Evolutionary conservation across 208 protist species (phyloP).

Genomic region (Wallacemonas collosoma): DNA sequence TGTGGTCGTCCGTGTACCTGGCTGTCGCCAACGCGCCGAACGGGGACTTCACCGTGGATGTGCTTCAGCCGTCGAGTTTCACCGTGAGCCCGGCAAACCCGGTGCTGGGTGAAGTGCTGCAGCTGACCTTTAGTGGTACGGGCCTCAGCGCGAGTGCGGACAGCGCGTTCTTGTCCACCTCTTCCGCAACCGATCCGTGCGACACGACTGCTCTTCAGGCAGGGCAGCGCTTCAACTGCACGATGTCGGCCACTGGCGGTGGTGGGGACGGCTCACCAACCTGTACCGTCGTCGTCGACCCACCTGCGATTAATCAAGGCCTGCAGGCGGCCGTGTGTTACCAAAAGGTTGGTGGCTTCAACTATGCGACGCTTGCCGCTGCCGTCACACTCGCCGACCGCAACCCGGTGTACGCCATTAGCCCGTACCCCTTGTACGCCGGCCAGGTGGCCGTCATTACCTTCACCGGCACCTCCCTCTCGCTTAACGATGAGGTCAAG

Average conservation of each 20-base stretch:
- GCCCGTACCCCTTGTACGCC: constrained; percentile 58
- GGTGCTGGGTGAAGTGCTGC: constrained; percentile 50
- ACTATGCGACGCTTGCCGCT: constrained; percentile 62
- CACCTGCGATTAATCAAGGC: constrained; percentile 41
- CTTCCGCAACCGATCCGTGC: constrained; percentile 37
- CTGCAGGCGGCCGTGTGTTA: constrained; percentile 76
- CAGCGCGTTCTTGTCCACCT: constrained; percentile 61
- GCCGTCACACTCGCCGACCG: constrained; percentile 49
- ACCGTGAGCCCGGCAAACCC: constrained; percentile 42
- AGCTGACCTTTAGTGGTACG: constrained; percentile 59
- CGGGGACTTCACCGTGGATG: constrained; percentile 76
- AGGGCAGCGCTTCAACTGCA: constrained; percentile 40
- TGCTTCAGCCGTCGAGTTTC: constrained; percentile 81
- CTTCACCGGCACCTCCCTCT: constrained; percentile 64
- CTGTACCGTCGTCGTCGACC: constrained; percentile 72
- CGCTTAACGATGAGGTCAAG: constrained; percentile 46
- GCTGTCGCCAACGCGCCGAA: constrained; percentile 20
- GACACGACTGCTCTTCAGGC: neutral
- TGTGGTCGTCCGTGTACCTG: constrained; percentile 70
- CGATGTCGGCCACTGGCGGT: constrained; percentile 28
- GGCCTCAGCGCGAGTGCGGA: constrained; percentile 59
- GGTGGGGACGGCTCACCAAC: constrained; percentile 27
- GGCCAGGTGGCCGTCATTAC: constrained; percentile 58
- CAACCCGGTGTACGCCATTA: constrained; percentile 76
- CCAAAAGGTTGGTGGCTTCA: constrained; percentile 41